These are phyloP conservation scores for Aureobasidium sp. DNA, from an alignment of 2,329 filamentous ascomycete species.

Conservation along the genomic window DNA sequence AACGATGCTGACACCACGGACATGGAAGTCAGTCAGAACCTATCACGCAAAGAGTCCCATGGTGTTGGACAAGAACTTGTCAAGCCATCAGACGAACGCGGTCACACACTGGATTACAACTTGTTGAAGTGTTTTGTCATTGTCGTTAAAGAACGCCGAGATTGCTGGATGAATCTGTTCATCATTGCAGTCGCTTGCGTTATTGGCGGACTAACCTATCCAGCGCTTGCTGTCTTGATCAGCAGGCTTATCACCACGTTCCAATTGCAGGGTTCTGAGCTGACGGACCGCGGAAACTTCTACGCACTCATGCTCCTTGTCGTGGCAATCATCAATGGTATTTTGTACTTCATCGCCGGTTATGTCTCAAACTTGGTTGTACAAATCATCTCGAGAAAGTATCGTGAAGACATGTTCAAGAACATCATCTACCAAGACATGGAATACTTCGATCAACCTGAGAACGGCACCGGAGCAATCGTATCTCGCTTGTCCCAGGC, in stretches of 20 bases:
- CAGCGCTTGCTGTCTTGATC: constrained; percentile 70
- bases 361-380: constrained; percentile 30
- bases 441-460: constrained; percentile 35
- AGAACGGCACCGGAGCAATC: constrained; percentile 36
- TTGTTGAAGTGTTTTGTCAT: not conserved
- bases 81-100: not conserved
- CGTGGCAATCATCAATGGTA: constrained; percentile 39
- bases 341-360: constrained; percentile 38
- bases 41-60: not conserved
- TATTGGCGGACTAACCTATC: constrained; percentile 66
- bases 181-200: constrained; percentile 77
- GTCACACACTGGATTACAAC: not conserved
- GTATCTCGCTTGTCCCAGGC: constrained; percentile 36
- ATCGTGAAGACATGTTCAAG: constrained; percentile 30
- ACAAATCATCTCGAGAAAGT: not conserved
- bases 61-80: not conserved
- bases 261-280: constrained; percentile 46
- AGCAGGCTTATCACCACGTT: constrained; percentile 75
- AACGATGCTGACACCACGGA: not conserved
- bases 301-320: constrained; percentile 76
- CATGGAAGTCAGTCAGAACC: too few species aligned
- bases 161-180: constrained; percentile 66
- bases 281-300: constrained; percentile 66
- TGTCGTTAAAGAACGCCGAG: constrained; percentile 34
- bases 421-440: constrained; percentile 34